Conservation (phyloP, 345 rosid species). For the Citrus australasica region DNA sequence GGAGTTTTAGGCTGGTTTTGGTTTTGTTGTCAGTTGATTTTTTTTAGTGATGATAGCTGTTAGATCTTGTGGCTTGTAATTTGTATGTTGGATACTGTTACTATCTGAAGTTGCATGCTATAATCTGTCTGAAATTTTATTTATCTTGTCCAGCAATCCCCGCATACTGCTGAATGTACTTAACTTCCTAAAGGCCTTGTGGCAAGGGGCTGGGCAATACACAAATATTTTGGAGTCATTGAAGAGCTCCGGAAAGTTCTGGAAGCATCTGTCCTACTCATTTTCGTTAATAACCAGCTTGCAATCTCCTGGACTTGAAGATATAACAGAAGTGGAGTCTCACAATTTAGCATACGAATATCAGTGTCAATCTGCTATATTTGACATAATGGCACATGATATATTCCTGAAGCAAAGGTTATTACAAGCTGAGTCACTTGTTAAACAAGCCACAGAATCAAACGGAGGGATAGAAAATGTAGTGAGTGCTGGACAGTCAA, state of each 20-base stretch:
- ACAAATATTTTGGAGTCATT: slow-evolving; percentile 46
- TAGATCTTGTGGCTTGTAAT: slow-evolving; percentile 18
- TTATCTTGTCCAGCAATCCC: slow-evolving; percentile 60
- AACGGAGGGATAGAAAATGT: slow-evolving; percentile 31
- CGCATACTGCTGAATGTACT: slow-evolving; percentile 49
- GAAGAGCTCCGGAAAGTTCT: slow-evolving; percentile 52
- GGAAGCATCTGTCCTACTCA: slow-evolving; percentile 59
- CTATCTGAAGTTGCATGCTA: neutral
- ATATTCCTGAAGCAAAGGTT: slow-evolving; percentile 73
- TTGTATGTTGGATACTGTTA: slow-evolving; percentile 14
- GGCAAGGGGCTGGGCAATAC: slow-evolving; percentile 90
- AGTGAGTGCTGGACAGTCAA: slow-evolving; percentile 26
- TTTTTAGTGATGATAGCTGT: neutral
- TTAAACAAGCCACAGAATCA: slow-evolving; percentile 27
- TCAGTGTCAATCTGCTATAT: slow-evolving; percentile 62
- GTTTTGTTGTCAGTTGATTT: neutral
- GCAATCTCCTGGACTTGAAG: slow-evolving; percentile 36
- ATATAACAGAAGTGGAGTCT: slow-evolving; percentile 38
- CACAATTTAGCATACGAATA: slow-evolving; percentile 45
- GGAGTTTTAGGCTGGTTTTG: slow-evolving; percentile 9
- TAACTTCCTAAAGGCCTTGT: slow-evolving; percentile 73
- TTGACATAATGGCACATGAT: slow-evolving; percentile 80
- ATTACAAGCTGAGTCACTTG: slow-evolving; percentile 51
- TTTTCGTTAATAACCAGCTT: slow-evolving; percentile 34
- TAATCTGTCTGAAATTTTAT: slow-evolving; percentile 6